Evolutionary conservation across 129 eudicot species (phyloP).

Genomic region (Gnaphalium uliginosum): DNA sequence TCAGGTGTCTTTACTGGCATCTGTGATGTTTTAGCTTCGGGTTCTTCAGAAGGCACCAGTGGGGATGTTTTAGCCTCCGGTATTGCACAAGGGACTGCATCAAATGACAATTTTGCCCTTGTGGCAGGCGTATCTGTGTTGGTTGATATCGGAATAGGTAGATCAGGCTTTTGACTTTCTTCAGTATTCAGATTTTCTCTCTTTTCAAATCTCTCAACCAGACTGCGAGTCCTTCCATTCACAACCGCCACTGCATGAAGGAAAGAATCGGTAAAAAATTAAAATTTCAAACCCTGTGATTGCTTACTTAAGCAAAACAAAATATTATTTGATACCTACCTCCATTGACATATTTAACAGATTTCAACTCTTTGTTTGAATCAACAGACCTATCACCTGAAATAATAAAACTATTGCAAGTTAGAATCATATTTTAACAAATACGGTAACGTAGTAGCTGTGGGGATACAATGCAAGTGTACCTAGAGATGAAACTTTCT

Average conservation of each 20-base stretch:
- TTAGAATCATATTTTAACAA: constrained; percentile 8
- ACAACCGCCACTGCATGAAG: constrained; percentile 67
- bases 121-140: constrained; percentile 34
- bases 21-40: constrained; percentile 21
- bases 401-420: constrained; percentile 28
- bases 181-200: constrained; percentile 45
- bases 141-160: constrained; percentile 28
- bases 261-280: constrained; percentile 13
- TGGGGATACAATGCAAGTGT: constrained; percentile 19
- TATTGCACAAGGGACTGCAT: constrained; percentile 16
- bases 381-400: constrained; percentile 51
- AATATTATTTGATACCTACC: constrained; percentile 44
- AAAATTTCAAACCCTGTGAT: constrained; percentile 18
- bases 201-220: constrained; percentile 91
- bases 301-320: not conserved
- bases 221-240: constrained; percentile 89
- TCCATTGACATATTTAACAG: constrained; percentile 83
- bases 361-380: constrained; percentile 41
- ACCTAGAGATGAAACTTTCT: constrained; percentile 43
- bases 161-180: constrained; percentile 46
- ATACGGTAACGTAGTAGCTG: constrained; percentile 10
- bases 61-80: constrained; percentile 28
- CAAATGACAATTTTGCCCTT: constrained; percentile 23
- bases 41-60: constrained; percentile 9
- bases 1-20: constrained; percentile 19